Evolutionary conservation across 805 yeast genomes (phyloP), one percentile per base, ranked within the genome.

Genomic region (Zygosaccharomyces bisporus): DNA sequence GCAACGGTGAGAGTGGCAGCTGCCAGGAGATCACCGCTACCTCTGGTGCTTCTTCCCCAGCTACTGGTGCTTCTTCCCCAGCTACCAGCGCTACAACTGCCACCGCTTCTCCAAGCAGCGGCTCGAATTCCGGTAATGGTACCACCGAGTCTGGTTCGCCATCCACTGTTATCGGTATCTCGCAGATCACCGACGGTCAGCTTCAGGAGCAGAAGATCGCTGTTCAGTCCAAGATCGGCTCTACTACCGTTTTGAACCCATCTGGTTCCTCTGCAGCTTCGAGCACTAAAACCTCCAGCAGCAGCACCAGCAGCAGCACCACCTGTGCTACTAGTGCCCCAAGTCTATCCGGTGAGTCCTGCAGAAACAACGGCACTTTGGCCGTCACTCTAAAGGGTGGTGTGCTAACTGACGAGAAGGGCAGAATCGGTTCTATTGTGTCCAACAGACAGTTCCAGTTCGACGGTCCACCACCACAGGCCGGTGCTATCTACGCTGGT

Each of bases 391-490:
- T 83, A 56, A 63, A 70, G 29, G 69, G 58, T 16, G 69, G 80
- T 50, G 60, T 77, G 39, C 71, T 83, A 56, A 72, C 64, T 24
- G 88, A 81, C 55, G 52, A 72, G 21, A 56, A 69, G 51, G 82
- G 81, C 36, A 78, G 88, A 74, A 66, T 81, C 53, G 87, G 87
- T 52, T 75, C 86, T 39, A 79, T 81, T 64, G 87, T 81, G 47
- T 75, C 86, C 39, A 81, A 80, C 79, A 73, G 81, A 70, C 88
- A 82, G 69, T 80, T 81, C 76, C 87, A 81, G 69, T 81, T 80
- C 61, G 86, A 82, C 62, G 86, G 86, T 57, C 86, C 86, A 46
- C 83, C 86, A 64, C 86, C 87, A 53, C 87, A 81, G 71, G 84
- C 81, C 25, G 83, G 83, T 59, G 71, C 82, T 39, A 72, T 78